Conservation (phyloP, 2,329 filamentous ascomycete genomes). For the Microcyclospora tardicrescens region DNA sequence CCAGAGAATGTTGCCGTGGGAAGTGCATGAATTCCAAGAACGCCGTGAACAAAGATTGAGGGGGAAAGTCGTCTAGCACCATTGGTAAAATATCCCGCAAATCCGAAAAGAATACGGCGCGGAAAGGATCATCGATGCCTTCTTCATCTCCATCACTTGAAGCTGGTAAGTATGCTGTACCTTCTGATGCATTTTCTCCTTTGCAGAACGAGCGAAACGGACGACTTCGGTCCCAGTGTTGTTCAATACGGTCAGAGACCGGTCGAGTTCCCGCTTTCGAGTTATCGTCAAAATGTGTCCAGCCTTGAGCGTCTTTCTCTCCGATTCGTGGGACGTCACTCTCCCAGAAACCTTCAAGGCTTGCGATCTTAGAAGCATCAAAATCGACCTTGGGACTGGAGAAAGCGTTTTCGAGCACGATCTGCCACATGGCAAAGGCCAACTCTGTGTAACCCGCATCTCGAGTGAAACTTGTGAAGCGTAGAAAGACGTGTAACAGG, state of each 20-base stretch:
- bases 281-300: constrained; percentile 33
- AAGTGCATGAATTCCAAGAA: constrained; percentile 39
- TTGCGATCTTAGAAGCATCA: constrained; percentile 8
- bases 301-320: constrained; percentile 58
- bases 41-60: constrained; percentile 47
- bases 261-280: neutral
- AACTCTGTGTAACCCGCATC: constrained; percentile 70
- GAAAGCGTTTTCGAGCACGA: constrained; percentile 58
- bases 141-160: constrained; percentile 63
- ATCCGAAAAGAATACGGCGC: constrained; percentile 69
- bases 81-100: constrained; percentile 49
- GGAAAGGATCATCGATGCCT: constrained; percentile 51
- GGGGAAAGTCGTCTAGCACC: constrained; percentile 24
- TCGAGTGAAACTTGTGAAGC: constrained; percentile 58
- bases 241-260: neutral
- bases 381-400: constrained; percentile 35
- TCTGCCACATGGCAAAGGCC: constrained; percentile 72
- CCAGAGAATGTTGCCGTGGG: constrained; percentile 28
- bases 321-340: constrained; percentile 68
- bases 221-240: neutral
- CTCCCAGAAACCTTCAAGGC: constrained; percentile 73
- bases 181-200: constrained; percentile 39
- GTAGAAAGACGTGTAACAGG: constrained; percentile 58
- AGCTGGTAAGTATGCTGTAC: constrained; percentile 27
- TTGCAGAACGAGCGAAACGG: constrained; percentile 27